Evolutionary conservation across 208 protist species (phyloP), one percentile per base, ranked within the genome.

Genomic region (Acanthamoeba culbertsoni): DNA sequence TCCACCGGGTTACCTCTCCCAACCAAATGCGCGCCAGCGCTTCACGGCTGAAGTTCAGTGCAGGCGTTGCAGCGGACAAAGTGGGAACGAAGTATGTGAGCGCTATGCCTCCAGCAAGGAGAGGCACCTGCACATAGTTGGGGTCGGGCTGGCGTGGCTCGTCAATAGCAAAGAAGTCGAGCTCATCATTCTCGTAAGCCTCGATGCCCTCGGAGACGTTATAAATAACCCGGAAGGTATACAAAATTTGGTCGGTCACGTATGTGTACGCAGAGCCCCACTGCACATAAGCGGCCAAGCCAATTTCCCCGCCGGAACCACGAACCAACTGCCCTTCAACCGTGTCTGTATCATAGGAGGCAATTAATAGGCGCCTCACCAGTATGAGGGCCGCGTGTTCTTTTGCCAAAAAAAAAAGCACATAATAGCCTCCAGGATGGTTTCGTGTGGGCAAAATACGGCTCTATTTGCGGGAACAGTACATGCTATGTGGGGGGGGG

Each of bases 1-100:
- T 82, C 71, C 71, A 82, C 16, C 23, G 37, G 42, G 71, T 82
- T 8, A 82, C 45, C 8, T 82, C 23, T 20, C 71, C 71, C 42
- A 82, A 82, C 71, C 71, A 82, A 10, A 82, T 82, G 71, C 71
- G 71, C n/a, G 71, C 71, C n/a, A 82, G 71, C 18, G 37, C 71
- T 55, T 82, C 71, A n/a, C 71, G 71, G 45, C 42, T 82, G 71
- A 82, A 43, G 7, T 43, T 18, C 26, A 82, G 63, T 4, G 6
- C 35, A 14, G 71, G 6, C 12, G 37, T 2, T 37, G 46, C 35
- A n/a, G 71, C 6, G 23, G 71, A 43, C 16, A 82, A 26, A 23
- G 71, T 10, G 71, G 26, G 46, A 43, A 82, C 35, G 42, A 35
- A 31, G 42, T 82, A 82, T 37, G 53, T 43, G 8, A 82, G 42